Evolutionary conservation across 2,329 filamentous ascomycete species (phyloP).

Genomic region (Penicillium sp.): DNA sequence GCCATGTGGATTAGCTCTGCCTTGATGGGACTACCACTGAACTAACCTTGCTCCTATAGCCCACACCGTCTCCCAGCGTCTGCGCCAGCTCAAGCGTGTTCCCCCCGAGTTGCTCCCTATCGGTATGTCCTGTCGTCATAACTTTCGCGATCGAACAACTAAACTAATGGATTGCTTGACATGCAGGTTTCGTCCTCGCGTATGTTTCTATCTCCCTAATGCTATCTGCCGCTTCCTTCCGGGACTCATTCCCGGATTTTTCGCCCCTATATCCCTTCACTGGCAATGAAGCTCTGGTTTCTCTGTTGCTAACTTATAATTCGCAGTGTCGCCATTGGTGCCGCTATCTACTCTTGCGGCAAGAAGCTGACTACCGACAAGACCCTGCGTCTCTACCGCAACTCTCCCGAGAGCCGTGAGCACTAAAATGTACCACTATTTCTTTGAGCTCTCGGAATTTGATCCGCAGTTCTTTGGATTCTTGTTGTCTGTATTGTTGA

Average conservation of each 20-base stretch:
- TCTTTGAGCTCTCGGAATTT: conserved; percentile 33
- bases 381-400: conserved; percentile 81
- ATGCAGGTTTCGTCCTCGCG: conserved; percentile 76
- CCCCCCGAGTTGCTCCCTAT: conserved; percentile 93
- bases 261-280: conserved; percentile 19
- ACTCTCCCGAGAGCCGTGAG: conserved; percentile 51
- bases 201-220: conserved; percentile 52
- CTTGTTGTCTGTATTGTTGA: conserved; percentile 32
- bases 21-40: conserved; percentile 7
- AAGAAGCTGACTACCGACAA: conserved; percentile 87
- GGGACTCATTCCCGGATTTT: conserved; percentile 15
- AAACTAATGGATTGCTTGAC: conserved; percentile 28
- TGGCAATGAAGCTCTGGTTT: conserved; percentile 4
- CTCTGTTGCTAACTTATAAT: conserved; percentile 22
- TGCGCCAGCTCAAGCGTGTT: conserved; percentile 84
- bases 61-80: conserved; percentile 93
- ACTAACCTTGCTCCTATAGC: conserved; percentile 55
- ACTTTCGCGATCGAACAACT: conserved; percentile 3
- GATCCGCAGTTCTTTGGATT: conserved; percentile 24
- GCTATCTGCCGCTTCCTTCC: conserved; percentile 11
- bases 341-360: conserved; percentile 76
- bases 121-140: conserved; percentile 58
- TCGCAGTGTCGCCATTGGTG: conserved; percentile 64
- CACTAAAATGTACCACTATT: conserved; percentile 42
- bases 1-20: neutral